Conservation (phyloP, 2,329 filamentous ascomycete species). For the Aspergillus ustus region DNA sequence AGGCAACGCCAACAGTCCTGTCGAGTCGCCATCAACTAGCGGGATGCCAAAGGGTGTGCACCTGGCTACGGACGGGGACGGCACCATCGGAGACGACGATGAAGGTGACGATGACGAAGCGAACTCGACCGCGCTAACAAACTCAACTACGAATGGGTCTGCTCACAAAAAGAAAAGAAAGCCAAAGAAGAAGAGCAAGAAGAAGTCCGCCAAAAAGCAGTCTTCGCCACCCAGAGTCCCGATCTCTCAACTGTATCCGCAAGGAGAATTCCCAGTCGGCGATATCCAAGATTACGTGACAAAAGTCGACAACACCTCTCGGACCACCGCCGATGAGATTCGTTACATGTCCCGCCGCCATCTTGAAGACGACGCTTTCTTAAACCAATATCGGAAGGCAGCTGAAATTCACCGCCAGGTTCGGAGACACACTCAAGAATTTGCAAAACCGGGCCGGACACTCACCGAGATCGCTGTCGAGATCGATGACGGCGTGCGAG, state of each 20-base stretch:
- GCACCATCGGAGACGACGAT: slow-evolving; percentile 10
- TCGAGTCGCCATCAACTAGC: neutral
- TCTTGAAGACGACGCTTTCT: slow-evolving; percentile 53
- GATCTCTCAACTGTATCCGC: slow-evolving; percentile 52
- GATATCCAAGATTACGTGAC: slow-evolving; percentile 50
- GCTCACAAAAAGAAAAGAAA: slow-evolving; percentile 22
- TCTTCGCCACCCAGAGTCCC: slow-evolving; percentile 53
- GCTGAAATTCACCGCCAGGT: slow-evolving; percentile 62
- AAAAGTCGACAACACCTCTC: slow-evolving; percentile 49
- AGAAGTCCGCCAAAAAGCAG: slow-evolving; percentile 39
- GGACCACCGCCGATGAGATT: slow-evolving; percentile 54
- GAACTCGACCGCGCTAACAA: slow-evolving; percentile 8
- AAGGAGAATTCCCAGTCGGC: slow-evolving; percentile 51
- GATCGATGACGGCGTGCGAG: slow-evolving; percentile 60
- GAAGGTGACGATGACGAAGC: slow-evolving; percentile 15
- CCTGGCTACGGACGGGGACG: slow-evolving; percentile 14
- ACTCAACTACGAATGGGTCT: neutral
- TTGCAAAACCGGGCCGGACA: slow-evolving; percentile 55
- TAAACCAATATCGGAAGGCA: slow-evolving; percentile 60
- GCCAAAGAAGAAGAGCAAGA: slow-evolving; percentile 46
- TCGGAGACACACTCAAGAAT: slow-evolving; percentile 54
- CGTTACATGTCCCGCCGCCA: slow-evolving; percentile 46
- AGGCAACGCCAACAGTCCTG: slow-evolving; percentile 7
- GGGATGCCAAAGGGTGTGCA: slow-evolving; percentile 13
- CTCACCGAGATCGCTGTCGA: slow-evolving; percentile 56